Base-by-base conservation (phyloP, 257 asterid species). In the Cruciata laevipes region DNA sequence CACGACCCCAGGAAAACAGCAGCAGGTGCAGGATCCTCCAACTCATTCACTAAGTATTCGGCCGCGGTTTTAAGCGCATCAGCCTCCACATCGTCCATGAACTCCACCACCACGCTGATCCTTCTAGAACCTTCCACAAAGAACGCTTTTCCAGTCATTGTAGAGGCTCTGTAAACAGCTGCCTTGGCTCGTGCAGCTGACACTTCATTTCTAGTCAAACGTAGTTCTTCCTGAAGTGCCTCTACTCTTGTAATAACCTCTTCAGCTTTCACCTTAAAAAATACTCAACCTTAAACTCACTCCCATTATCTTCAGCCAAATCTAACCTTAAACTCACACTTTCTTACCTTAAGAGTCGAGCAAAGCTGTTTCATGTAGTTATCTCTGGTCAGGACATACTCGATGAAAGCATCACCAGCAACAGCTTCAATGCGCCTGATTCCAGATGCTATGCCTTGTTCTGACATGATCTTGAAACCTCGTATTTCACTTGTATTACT, bases 371-470 rank as follows among this genome's bases (percentile, higher is more conserved):
- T 92, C 97, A 89, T 76, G 79, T 87, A 82, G 82, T 87, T 89
- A 74, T 92, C 98, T 75, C 98, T 84, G 67, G 89, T 73, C 73
- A 78, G 74, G 73, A 92, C 91, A 76, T 89, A 86, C 74, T 89
- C 97, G 5, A 92, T 83, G 76, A 92, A 92, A 61, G 98, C 87
- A 18, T 89, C 98, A 11, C 97, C 98, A 5, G 98, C 97, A 60
- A 89, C 98, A 20, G 96, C 97, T 80, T 92, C 98, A 72, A 92
- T 87, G 27, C 97, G 97, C 75, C 95, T 82, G 71, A 86, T 70
- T 61, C 98, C 98, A 42, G 96, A 87, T 37, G 97, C 96, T 21
- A 92, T 73, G 31, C 95, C 96, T 73, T 89, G 97, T 62, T 89
- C 98, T 6, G 95, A 90, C 62, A 89, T 86, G 67, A 92, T 81